phyloP scores from a whole-genome alignment of 2,329 filamentous ascomycete genomes.

The Basipetospora sp. region DNA sequence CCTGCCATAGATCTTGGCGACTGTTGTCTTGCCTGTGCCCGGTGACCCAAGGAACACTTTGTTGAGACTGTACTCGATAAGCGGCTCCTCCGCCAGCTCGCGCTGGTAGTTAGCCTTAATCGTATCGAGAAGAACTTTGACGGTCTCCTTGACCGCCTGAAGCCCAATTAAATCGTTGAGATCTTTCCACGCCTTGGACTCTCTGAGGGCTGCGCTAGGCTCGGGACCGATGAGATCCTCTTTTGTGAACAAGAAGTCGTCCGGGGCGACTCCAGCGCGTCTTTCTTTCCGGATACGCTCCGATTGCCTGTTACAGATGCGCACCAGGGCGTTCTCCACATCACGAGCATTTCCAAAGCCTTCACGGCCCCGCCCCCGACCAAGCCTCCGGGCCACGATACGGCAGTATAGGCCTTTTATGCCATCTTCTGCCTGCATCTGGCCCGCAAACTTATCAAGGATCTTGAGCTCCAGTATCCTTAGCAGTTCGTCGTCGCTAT shows the following conservation, averaged over 20 bases:
- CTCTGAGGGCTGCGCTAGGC: conserved; percentile 35
- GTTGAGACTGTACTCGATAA: conserved; percentile 49
- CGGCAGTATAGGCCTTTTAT: conserved; percentile 45
- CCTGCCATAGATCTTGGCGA: conserved; percentile 56
- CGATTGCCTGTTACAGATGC: conserved; percentile 44
- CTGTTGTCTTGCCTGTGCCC: conserved; percentile 63
- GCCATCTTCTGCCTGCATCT: conserved; percentile 47
- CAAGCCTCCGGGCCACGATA: conserved; percentile 47
- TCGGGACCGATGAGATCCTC: conserved; percentile 61
- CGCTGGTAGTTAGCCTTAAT: conserved; percentile 50
- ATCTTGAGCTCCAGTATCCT: conserved; percentile 44
- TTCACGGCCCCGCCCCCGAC: conserved; percentile 43
- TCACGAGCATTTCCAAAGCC: conserved; percentile 63
- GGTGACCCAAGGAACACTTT: conserved; percentile 56
- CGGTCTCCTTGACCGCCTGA: conserved; percentile 43
- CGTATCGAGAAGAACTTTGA: conserved; percentile 43
- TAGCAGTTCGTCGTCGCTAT: conserved; percentile 48
- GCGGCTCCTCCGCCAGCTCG: conserved; percentile 46
- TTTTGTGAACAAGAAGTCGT: conserved; percentile 42
- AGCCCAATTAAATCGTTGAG: conserved; percentile 47
- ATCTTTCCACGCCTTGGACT: conserved; percentile 40
- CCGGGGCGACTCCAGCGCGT: conserved; percentile 22
- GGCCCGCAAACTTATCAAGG: conserved; percentile 33
- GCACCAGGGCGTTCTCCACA: conserved; percentile 45
- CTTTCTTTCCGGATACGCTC: conserved; percentile 36